Base-by-base conservation (phyloP, 78 protist species). In the Dictyostelium purpureum region DNA sequence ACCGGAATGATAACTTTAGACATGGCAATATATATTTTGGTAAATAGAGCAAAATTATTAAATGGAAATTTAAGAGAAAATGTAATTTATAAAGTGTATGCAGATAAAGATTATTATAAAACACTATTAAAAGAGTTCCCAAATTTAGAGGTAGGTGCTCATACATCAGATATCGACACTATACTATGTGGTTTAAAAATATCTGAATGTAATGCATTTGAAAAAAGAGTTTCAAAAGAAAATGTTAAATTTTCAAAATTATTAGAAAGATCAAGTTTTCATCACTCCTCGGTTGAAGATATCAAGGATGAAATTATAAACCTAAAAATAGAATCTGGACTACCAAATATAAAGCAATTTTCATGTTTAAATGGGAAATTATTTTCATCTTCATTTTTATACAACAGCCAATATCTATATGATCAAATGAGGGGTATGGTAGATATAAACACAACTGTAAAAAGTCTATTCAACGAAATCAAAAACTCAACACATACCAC, bases 81-180 rank as follows among this genome's bases (percentile, higher is more conserved):
- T n/a, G n/a, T n/a, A n/a, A n/a, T n/a, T n/a, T n/a, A n/a, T n/a
- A n/a, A n/a, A n/a, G n/a, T 4, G 26, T 77, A 81, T 40, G 24
- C 61, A 16, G 26, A 28, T 38, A 77, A 45, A 19, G 67, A 63
- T 37, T 80, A 80, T 33, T 33, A 38, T 35, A 80, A 83, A 7
- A 75, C 31, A 38, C 57, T 87, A 57, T 54, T 87, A 49, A 1
- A 38, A 26, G 6, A n/a, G 1, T 49, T 40, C n/a, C 47, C 67
- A 38, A 4, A 56, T 12, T n/a, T 87, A 24, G 93, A 87, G 28
- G 43, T 87, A 33, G 82, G n/a, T n/a, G n/a, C n/a, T n/a, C n/a
- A n/a, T n/a, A n/a, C n/a, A n/a, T n/a, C n/a, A n/a, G n/a, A n/a
- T n/a, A n/a, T n/a, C n/a, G n/a, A n/a, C n/a, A n/a, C n/a, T n/a